Conservation (phyloP, 768 basidiomycete species). For the Termitomyces sp. region DNA sequence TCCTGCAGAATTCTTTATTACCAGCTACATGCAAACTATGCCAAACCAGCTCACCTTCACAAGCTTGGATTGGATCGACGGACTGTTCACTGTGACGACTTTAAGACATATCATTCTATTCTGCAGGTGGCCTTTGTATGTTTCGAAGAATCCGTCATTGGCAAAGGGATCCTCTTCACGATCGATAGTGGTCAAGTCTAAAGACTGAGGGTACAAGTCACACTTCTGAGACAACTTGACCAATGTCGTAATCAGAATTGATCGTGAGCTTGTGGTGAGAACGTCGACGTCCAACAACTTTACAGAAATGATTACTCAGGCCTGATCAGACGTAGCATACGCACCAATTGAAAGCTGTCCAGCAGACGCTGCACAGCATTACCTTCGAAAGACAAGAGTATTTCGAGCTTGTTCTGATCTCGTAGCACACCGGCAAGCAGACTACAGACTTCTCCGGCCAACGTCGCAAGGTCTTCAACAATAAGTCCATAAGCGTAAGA, state of each 20-base stretch:
- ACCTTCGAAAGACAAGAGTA: neutral
- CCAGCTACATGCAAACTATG: neutral
- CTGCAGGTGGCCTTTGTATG: slow-evolving; percentile 2
- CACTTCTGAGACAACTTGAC: neutral
- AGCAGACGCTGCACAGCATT: neutral
- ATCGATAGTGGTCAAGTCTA: neutral
- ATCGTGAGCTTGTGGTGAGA: neutral
- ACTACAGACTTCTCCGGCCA: no score
- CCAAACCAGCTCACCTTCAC: neutral
- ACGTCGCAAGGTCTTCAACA: no score
- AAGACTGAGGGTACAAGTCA: neutral
- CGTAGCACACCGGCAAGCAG: no score
- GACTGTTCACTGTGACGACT: neutral
- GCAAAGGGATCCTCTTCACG: slow-evolving; percentile 5
- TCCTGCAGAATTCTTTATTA: neutral
- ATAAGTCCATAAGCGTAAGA: no score
- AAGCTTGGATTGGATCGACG: neutral
- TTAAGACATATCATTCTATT: slow-evolving; percentile 5
- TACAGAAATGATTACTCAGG: neutral
- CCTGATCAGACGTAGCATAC: neutral
- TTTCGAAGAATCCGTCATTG: neutral
- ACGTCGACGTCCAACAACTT: neutral
- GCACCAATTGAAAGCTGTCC: neutral
- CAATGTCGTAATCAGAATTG: neutral
- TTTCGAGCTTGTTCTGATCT: no score